Evolutionary conservation across 2,329 filamentous ascomycete species (phyloP).

Genomic region (Sporothrix inflata): DNA sequence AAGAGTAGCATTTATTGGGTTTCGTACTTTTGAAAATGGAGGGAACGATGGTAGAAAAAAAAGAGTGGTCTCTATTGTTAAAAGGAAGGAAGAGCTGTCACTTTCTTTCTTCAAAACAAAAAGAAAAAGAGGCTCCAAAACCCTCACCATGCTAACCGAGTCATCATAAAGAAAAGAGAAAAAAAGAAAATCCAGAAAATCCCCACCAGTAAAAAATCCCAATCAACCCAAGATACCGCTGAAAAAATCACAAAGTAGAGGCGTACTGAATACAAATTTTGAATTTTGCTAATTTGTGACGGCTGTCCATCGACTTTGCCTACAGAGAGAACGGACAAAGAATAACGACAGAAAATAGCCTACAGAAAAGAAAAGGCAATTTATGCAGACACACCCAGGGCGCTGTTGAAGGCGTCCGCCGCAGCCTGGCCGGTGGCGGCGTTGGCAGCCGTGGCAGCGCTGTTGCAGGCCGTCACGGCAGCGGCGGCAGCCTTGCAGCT

Average conservation of each 20-base stretch:
- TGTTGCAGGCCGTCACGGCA: constrained; percentile 42
- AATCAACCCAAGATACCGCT: background rate
- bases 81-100: background rate
- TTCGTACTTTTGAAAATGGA: background rate
- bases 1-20: no score
- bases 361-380: background rate
- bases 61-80: background rate
- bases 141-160: background rate
- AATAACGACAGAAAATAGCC: background rate
- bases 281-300: background rate
- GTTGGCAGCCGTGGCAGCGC: constrained; percentile 41
- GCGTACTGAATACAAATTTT: constrained; percentile 10
- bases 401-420: constrained; percentile 46
- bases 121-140: constrained; percentile 3
- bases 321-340: background rate
- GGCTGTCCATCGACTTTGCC: background rate
- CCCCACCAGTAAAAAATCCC: background rate
- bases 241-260: background rate
- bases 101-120: background rate
- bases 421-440: constrained; percentile 43
- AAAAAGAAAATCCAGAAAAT: background rate
- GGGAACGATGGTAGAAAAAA: background rate
- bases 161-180: background rate
- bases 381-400: constrained; percentile 41
- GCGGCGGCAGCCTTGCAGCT: constrained; percentile 42